Evolutionary conservation across 1,139 yeast species (phyloP).

Genomic region (Yamadazyma dendronema): DNA sequence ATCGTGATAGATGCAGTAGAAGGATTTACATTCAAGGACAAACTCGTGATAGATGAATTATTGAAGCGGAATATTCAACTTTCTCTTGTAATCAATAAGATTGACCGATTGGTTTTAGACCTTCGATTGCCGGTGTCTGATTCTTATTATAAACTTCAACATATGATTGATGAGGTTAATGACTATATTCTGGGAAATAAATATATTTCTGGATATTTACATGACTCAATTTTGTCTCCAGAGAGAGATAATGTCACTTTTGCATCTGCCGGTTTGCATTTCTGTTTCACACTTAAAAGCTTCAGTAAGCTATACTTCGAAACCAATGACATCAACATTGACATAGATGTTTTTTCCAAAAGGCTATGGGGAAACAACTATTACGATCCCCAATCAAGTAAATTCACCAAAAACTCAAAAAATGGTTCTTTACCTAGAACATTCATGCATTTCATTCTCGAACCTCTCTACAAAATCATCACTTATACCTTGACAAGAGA

Average conservation of each 20-base stretch:
- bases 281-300: slow-evolving; percentile 64
- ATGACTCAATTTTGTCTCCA: slow-evolving; percentile 53
- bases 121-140: slow-evolving; percentile 72
- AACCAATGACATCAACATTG: slow-evolving; percentile 25
- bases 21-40: slow-evolving; percentile 63
- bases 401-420: slow-evolving; percentile 41
- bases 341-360: slow-evolving; percentile 43
- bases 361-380: slow-evolving; percentile 79
- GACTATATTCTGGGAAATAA: slow-evolving; percentile 38
- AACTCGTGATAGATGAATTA: slow-evolving; percentile 48
- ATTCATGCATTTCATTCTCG: slow-evolving; percentile 67
- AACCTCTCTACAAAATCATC: slow-evolving; percentile 78
- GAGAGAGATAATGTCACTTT: slow-evolving; percentile 65
- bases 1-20: slow-evolving; percentile 84
- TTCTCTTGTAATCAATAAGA: slow-evolving; percentile 68
- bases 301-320: slow-evolving; percentile 58
- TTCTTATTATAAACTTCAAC: slow-evolving; percentile 64
- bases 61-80: slow-evolving; percentile 50
- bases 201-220: slow-evolving; percentile 24
- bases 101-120: slow-evolving; percentile 81
- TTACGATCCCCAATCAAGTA: slow-evolving; percentile 40
- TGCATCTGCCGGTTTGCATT: slow-evolving; percentile 62
- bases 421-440: slow-evolving; percentile 41
- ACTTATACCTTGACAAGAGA: slow-evolving; percentile 60
- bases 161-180: slow-evolving; percentile 65